Percentiles rank a stretch among this genome's conserved stretches.
phyloP scores from a whole-genome alignment of 176 grass and related monocot species.

The Panicum miliaceum region DNA sequence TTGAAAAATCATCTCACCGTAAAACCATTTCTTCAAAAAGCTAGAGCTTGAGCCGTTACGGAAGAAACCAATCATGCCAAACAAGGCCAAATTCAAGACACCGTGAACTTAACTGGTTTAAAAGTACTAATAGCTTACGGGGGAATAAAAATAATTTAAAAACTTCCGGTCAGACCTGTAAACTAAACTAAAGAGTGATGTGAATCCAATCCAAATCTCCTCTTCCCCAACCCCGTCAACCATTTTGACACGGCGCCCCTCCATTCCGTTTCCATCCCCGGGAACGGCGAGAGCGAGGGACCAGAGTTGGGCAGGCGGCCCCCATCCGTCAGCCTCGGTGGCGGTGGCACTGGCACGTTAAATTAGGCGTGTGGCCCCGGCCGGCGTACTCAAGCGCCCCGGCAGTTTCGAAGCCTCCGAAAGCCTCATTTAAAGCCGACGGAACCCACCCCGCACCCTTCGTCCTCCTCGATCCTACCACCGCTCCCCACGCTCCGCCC shows the following conservation, averaged over 20 bases:
- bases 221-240: neutral
- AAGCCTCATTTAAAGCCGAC: slow-evolving; percentile 58
- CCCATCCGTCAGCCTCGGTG: neutral
- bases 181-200: neutral
- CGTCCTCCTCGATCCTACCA: slow-evolving; percentile 14
- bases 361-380: slow-evolving; percentile 29
- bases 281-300: neutral
- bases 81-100: too few species aligned
- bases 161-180: neutral
- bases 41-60: too few species aligned
- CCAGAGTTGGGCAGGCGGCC: neutral
- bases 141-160: neutral
- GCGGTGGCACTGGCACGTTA: neutral
- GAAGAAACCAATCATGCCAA: too few species aligned
- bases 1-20: too few species aligned
- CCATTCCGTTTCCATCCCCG: neutral
- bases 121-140: too few species aligned
- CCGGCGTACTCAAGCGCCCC: slow-evolving; percentile 12
- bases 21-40: too few species aligned
- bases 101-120: too few species aligned
- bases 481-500: too few species aligned
- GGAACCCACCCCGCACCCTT: neutral
- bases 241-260: neutral
- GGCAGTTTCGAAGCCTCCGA: slow-evolving; percentile 51
- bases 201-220: neutral